These are phyloP conservation scores for Neurospora tetrasperma DNA, from an alignment of 495 filamentous ascomycete genomes.

Conservation along the genomic window DNA sequence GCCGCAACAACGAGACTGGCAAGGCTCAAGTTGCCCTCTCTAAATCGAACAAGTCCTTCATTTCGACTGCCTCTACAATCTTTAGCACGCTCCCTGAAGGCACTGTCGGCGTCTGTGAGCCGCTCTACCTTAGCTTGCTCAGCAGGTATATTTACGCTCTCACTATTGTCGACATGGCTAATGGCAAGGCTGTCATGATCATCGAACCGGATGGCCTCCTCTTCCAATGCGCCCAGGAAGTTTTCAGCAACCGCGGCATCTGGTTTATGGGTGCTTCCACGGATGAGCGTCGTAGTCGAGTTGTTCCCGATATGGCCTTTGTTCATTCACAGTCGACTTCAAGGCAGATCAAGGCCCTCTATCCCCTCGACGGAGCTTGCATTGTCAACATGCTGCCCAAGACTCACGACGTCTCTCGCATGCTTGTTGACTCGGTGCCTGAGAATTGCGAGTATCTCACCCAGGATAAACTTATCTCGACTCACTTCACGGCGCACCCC, in stretches of 20 bases:
- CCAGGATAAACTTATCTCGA: not conserved
- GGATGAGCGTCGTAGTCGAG: conserved; percentile 1
- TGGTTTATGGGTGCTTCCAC: conserved; percentile 11
- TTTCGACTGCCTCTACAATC: not conserved
- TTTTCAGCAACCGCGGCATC: conserved; percentile 4
- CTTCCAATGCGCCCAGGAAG: conserved; percentile 16
- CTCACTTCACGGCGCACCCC: not conserved
- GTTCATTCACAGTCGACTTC: conserved; percentile 16
- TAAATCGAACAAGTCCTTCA: conserved; percentile 22
- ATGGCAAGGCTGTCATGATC: conserved; percentile 14
- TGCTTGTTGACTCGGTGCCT: conserved; percentile 16
- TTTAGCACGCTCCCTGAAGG: not conserved
- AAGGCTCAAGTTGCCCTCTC: conserved; percentile 22
- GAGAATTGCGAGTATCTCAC: conserved; percentile 15
- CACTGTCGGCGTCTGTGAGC: not conserved
- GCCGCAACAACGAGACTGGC: conserved; percentile 15
- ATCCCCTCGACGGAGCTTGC: conserved; percentile 10
- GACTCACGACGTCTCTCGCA: conserved; percentile 12
- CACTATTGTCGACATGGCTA: conserved; percentile 5
- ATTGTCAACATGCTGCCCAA: conserved; percentile 25
- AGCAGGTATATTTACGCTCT: conserved; percentile 19
- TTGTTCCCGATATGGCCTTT: conserved; percentile 1
- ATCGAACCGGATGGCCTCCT: conserved; percentile 28
- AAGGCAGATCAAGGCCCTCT: conserved; percentile 20
- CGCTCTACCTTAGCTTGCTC: conserved; percentile 9